These are phyloP conservation scores for Fusarium ambrosium DNA, from an alignment of 2,329 filamentous ascomycete genomes.

Conservation along the genomic window DNA sequence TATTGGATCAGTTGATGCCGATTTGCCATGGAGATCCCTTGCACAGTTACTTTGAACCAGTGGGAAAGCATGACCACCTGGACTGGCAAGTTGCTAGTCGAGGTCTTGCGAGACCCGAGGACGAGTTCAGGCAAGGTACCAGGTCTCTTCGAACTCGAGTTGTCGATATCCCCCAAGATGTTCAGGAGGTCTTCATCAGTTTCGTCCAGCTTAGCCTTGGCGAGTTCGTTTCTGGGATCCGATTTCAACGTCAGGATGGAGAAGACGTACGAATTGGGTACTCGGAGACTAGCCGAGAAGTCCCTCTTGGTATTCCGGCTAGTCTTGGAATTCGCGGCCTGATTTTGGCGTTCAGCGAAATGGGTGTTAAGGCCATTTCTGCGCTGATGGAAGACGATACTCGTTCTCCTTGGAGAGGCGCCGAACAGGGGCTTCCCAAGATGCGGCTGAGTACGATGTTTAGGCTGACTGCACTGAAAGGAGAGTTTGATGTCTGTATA, in stretches of 20 bases:
- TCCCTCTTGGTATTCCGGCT: not conserved
- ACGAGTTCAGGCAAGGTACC: constrained; percentile 3
- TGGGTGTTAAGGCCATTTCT: constrained; percentile 5
- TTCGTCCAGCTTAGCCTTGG: constrained; percentile 6
- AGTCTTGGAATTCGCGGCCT: not conserved
- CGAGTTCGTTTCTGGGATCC: constrained; percentile 18
- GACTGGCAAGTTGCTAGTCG: constrained; percentile 18
- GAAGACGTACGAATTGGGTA: constrained; percentile 12
- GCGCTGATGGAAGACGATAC: not conserved
- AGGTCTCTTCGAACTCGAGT: constrained; percentile 12
- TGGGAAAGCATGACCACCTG: not conserved
- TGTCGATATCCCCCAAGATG: not conserved
- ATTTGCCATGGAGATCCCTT: constrained; percentile 11
- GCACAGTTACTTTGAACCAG: constrained; percentile 10
- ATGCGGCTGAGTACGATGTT: not conserved
- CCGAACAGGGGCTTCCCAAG: constrained; percentile 4
- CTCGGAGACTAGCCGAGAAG: constrained; percentile 3
- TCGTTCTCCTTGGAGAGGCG: constrained; percentile 15
- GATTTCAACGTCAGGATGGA: not conserved
- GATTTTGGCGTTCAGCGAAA: constrained; percentile 13
- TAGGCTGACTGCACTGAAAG: not conserved
- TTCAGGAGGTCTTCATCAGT: constrained; percentile 2
- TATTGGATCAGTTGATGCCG: not conserved
- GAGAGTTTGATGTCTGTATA: constrained; percentile 15
- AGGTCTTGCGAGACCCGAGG: constrained; percentile 4